phyloP scores from a whole-genome alignment of 306 rosid genomes.

The Cicer chorassanicum region DNA sequence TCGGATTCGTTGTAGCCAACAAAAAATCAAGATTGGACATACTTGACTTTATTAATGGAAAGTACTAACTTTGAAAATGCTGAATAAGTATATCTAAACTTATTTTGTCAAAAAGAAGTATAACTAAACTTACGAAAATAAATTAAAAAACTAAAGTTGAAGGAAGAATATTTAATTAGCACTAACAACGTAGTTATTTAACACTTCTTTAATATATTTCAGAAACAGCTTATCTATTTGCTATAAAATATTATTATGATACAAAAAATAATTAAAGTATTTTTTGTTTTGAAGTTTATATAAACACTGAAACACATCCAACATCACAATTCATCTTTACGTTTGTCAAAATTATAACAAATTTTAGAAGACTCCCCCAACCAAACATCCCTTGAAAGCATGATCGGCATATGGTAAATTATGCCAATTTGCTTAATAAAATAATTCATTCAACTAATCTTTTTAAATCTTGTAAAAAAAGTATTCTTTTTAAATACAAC shows the following conservation, averaged over 20 bases:
- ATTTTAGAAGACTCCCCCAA: background rate
- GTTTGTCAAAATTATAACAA: background rate
- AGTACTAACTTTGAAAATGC: too few relatives aligned
- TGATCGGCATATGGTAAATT: slow-evolving; percentile 25
- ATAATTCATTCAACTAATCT: slow-evolving; percentile 9
- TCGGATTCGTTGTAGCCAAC: too few relatives aligned
- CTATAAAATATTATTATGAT: background rate
- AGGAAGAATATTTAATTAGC: too few relatives aligned
- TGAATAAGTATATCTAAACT: too few relatives aligned
- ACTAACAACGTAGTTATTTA: too few relatives aligned
- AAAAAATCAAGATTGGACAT: too few relatives aligned
- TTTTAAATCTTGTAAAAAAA: background rate
- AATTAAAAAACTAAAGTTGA: too few relatives aligned
- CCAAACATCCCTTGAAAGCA: slow-evolving; percentile 29
- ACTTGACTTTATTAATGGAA: too few relatives aligned
- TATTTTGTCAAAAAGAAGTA: too few relatives aligned
- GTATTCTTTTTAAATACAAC: background rate
- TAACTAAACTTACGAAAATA: too few relatives aligned
- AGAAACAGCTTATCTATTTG: too few relatives aligned
- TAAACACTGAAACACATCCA: background rate
- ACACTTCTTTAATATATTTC: too few relatives aligned
- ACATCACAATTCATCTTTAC: background rate
- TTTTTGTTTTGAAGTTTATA: background rate
- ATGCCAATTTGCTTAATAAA: background rate
- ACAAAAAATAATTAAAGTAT: background rate